Percentiles rank a stretch among this genome's conserved stretches.
Conservation (phyloP, 306 rosid species). For the Trifolium subterraneum region DNA sequence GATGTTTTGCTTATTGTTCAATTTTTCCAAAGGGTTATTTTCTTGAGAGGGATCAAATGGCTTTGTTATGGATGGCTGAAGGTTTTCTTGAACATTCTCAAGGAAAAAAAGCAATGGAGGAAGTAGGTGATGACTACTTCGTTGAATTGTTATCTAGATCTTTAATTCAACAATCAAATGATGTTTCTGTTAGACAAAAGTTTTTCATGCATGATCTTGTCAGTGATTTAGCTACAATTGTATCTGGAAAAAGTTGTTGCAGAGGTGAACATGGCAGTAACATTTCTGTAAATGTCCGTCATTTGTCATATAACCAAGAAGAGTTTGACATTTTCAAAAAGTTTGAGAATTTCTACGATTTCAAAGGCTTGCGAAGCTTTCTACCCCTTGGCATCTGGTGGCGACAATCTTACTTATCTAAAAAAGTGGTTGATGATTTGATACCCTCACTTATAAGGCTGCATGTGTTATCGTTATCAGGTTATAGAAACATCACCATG, state of each 20-base stretch:
- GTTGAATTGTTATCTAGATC: slow-evolving; percentile 33
- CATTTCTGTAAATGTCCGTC: neutral
- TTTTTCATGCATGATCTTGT: slow-evolving; percentile 17
- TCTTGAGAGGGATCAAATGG: neutral
- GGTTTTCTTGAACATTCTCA: slow-evolving; percentile 20
- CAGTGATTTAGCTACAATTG: slow-evolving; percentile 14
- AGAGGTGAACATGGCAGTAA: neutral
- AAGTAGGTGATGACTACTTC: slow-evolving; percentile 33
- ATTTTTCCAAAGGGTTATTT: neutral
- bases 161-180: neutral
- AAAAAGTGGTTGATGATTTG: neutral
- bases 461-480: neutral
- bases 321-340: neutral
- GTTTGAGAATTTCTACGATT: neutral
- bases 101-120: slow-evolving; percentile 28
- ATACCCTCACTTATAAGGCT: neutral
- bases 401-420: neutral
- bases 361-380: neutral
- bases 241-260: neutral
- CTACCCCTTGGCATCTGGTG: neutral
- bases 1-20: slow-evolving; percentile 21
- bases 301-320: neutral
- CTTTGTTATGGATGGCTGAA: slow-evolving; percentile 51
- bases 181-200: neutral
- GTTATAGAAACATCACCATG: neutral